These are phyloP conservation scores for Trametes cinnabarina DNA, from an alignment of 768 basidiomycete genomes.

Conservation along the genomic window DNA sequence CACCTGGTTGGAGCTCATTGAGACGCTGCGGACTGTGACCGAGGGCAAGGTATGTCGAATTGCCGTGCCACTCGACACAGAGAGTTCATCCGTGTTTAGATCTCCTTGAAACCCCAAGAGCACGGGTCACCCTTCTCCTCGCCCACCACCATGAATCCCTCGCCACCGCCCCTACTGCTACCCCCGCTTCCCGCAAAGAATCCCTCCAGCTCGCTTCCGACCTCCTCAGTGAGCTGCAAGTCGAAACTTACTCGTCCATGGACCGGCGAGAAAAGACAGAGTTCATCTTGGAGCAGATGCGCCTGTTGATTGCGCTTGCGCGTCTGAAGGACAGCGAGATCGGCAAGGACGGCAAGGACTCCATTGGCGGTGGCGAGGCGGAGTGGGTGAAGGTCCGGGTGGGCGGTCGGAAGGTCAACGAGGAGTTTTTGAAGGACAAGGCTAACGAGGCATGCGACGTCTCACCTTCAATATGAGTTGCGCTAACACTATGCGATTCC, in stretches of 20 bases:
- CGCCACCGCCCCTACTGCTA: slow-evolving; percentile 42
- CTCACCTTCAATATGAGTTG: too few species aligned
- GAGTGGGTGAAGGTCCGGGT: slow-evolving; percentile 95
- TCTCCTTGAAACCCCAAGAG: slow-evolving; percentile 94
- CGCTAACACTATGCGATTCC: background rate
- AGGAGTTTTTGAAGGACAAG: slow-evolving; percentile 85
- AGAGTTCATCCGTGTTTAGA: slow-evolving; percentile 42
- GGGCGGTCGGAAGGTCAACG: slow-evolving; percentile 90
- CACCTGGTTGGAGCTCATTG: slow-evolving; percentile 83
- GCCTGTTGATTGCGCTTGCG: slow-evolving; percentile 77
- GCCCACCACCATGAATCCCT: slow-evolving; percentile 82
- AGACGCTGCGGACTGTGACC: slow-evolving; percentile 86
- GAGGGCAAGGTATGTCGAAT: slow-evolving; percentile 83
- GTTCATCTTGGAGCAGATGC: slow-evolving; percentile 97
- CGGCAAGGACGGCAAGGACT: slow-evolving; percentile 52
- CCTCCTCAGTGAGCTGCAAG: slow-evolving; percentile 89
- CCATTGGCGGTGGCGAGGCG: slow-evolving; percentile 68
- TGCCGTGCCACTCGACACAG: background rate
- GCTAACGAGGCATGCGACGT: slow-evolving; percentile 69
- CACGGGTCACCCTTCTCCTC: slow-evolving; percentile 86
- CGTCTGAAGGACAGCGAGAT: slow-evolving; percentile 69
- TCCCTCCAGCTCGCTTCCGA: slow-evolving; percentile 86
- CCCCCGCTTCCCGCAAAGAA: slow-evolving; percentile 48
- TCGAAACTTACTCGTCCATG: slow-evolving; percentile 99
- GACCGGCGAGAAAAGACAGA: slow-evolving; percentile 97